phyloP scores from a whole-genome alignment of 345 rosid genomes.

The Cardamine chenopodiifolia region DNA sequence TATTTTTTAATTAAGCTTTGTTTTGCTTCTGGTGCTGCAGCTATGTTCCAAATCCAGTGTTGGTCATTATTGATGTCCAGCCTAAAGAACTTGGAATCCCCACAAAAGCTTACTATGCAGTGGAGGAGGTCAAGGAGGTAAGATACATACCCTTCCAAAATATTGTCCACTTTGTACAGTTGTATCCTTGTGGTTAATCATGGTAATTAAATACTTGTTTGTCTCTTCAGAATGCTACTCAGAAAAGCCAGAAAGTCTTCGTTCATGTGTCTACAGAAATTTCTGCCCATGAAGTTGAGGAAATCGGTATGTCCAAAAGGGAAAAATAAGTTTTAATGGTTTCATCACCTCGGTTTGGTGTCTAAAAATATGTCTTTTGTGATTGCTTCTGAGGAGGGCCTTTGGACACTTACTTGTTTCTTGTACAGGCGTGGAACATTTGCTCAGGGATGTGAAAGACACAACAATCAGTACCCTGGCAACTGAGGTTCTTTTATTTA shows the following conservation, averaged over 20 bases:
- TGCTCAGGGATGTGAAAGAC: constrained; percentile 87
- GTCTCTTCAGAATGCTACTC: constrained; percentile 70
- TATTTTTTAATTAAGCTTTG: not conserved
- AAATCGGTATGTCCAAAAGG: constrained; percentile 63
- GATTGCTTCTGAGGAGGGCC: not conserved
- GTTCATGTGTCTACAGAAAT: constrained; percentile 71
- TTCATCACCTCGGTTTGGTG: constrained; percentile 8
- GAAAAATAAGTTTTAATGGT: not conserved
- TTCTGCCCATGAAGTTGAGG: constrained; percentile 72
- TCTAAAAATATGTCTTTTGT: not conserved
- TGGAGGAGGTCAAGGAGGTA: constrained; percentile 91
- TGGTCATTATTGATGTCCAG: constrained; percentile 93
- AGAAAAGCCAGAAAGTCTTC: constrained; percentile 82
- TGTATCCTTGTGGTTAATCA: constrained; percentile 1
- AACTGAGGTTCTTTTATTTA: constrained; percentile 61
- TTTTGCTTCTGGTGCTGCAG: constrained; percentile 44
- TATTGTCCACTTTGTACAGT: not conserved
- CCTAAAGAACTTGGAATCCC: constrained; percentile 91
- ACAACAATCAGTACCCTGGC: constrained; percentile 86
- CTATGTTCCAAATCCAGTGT: constrained; percentile 77
- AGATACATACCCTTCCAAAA: constrained; percentile 7
- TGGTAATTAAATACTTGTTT: not conserved
- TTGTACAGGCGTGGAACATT: constrained; percentile 71
- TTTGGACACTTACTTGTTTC: constrained; percentile 11
- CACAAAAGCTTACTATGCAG: constrained; percentile 81